These are phyloP conservation scores for Euphorbia tirucalli DNA, from an alignment of 345 rosid genomes.

Conservation along the genomic window DNA sequence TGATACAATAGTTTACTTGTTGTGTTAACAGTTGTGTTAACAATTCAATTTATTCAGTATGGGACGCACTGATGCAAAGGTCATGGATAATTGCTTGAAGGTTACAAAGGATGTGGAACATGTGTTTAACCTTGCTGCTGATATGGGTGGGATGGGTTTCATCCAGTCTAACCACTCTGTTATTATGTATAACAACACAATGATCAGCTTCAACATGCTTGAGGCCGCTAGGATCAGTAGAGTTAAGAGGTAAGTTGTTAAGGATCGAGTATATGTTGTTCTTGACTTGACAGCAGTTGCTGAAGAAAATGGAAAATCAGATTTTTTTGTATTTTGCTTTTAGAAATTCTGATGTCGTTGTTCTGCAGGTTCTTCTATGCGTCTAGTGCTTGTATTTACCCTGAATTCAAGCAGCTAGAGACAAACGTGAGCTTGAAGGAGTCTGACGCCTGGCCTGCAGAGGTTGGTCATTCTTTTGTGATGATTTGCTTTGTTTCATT, in stretches of 20 bases:
- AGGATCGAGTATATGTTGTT: neutral
- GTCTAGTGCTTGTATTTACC: slow-evolving; percentile 98
- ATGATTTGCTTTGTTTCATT: no score
- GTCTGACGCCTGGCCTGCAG: slow-evolving; percentile 99
- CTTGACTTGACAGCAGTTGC: neutral
- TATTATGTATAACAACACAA: slow-evolving; percentile 95
- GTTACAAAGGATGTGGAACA: slow-evolving; percentile 76
- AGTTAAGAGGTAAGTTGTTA: slow-evolving; percentile 64
- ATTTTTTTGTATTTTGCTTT: neutral
- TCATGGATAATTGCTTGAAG: slow-evolving; percentile 93
- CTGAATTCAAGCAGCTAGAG: slow-evolving; percentile 97
- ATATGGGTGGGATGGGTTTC: slow-evolving; percentile 99
- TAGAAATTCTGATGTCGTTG: slow-evolving; percentile 11
- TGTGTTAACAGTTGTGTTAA: no score
- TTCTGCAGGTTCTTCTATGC: slow-evolving; percentile 88
- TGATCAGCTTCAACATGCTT: slow-evolving; percentile 98
- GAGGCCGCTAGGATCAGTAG: slow-evolving; percentile 91
- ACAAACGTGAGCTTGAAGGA: slow-evolving; percentile 98
- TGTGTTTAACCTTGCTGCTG: slow-evolving; percentile 97
- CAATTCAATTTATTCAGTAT: slow-evolving; percentile 41
- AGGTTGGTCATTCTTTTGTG: slow-evolving; percentile 52
- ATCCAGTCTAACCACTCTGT: slow-evolving; percentile 98
- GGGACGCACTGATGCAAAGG: slow-evolving; percentile 73
- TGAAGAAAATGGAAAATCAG: neutral
- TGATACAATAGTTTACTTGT: neutral